These are phyloP conservation scores for Amphichorda felina DNA, from an alignment of 2,329 filamentous ascomycete species.

Conservation along the genomic window DNA sequence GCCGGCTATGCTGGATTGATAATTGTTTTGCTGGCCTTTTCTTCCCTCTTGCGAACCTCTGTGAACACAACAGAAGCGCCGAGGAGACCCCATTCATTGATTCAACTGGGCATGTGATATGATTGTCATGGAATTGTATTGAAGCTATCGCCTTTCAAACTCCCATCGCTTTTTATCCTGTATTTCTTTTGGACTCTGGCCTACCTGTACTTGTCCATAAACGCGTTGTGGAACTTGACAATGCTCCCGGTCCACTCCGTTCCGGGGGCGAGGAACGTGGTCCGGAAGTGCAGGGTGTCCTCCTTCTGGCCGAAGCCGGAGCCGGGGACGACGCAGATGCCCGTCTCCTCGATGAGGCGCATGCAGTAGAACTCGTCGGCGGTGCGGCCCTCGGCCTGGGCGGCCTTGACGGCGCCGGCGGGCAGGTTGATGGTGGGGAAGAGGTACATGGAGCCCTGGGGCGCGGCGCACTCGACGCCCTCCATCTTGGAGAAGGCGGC, in stretches of 20 bases:
- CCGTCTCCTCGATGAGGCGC: conserved; percentile 81
- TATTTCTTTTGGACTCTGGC: no score
- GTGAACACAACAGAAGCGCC: no score
- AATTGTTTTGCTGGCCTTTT: no score
- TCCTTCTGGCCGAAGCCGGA: conserved; percentile 91
- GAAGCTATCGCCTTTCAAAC: neutral
- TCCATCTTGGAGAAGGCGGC: conserved; percentile 91
- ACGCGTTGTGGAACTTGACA: conserved; percentile 80
- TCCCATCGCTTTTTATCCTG: neutral
- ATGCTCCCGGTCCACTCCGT: conserved; percentile 89
- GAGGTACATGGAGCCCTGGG: conserved; percentile 96
- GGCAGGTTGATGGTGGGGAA: conserved; percentile 88
- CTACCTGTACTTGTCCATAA: conserved; percentile 68
- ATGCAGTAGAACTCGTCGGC: conserved; percentile 94
- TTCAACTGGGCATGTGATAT: no score
- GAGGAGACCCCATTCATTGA: no score
- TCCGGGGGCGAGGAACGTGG: conserved; percentile 90
- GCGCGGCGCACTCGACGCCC: conserved; percentile 79
- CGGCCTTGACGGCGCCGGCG: conserved; percentile 63
- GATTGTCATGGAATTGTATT: no score
- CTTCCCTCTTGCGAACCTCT: no score
- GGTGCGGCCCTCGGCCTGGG: conserved; percentile 57
- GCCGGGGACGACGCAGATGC: conserved; percentile 87
- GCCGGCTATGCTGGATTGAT: no score
- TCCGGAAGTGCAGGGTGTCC: conserved; percentile 84